Evolutionary conservation across 2,329 filamentous ascomycete genomes (phyloP).

Genomic region (Aspergillus eucalypticola): DNA sequence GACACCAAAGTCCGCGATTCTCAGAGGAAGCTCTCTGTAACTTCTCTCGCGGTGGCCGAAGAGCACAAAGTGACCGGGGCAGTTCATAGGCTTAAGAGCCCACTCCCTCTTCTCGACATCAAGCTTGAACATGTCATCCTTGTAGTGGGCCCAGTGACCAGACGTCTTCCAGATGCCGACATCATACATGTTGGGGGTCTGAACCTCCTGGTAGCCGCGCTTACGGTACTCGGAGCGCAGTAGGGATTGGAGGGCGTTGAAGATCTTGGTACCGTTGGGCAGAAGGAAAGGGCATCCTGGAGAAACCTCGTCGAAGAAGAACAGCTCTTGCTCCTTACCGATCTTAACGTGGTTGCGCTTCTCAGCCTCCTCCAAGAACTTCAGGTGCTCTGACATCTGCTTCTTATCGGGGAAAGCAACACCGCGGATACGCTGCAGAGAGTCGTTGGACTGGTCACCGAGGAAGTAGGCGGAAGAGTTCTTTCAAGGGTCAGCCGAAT

Average conservation of each 20-base stretch:
- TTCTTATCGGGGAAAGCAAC: slow-evolving; percentile 98
- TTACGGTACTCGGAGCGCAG: slow-evolving; percentile 87
- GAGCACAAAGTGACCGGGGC: slow-evolving; percentile 88
- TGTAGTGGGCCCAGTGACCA: slow-evolving; percentile 90
- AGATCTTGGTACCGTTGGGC: slow-evolving; percentile 88
- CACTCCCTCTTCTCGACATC: slow-evolving; percentile 77
- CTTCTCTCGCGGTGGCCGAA: slow-evolving; percentile 81
- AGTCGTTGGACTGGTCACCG: slow-evolving; percentile 90
- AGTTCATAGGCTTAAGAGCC: slow-evolving; percentile 97
- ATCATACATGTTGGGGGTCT: slow-evolving; percentile 96
- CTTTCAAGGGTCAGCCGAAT: slow-evolving; percentile 40
- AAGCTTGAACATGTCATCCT: slow-evolving; percentile 95
- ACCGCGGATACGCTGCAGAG: slow-evolving; percentile 93
- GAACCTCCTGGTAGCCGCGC: slow-evolving; percentile 91
- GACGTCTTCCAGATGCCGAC: slow-evolving; percentile 90
- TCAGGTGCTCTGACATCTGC: slow-evolving; percentile 86
- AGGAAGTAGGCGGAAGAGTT: slow-evolving; percentile 87
- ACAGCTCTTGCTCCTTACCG: slow-evolving; percentile 92
- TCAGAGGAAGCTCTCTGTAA: slow-evolving; percentile 85
- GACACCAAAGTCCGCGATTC: slow-evolving; percentile 94
- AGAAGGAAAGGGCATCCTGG: slow-evolving; percentile 91
- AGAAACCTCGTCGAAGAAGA: slow-evolving; percentile 94
- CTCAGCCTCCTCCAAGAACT: slow-evolving; percentile 95
- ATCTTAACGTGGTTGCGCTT: slow-evolving; percentile 95
- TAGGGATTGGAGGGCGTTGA: slow-evolving; percentile 81